These are phyloP conservation scores for Scheffersomyces ergatensis DNA, from an alignment of 805 yeast genomes.

Conservation along the genomic window DNA sequence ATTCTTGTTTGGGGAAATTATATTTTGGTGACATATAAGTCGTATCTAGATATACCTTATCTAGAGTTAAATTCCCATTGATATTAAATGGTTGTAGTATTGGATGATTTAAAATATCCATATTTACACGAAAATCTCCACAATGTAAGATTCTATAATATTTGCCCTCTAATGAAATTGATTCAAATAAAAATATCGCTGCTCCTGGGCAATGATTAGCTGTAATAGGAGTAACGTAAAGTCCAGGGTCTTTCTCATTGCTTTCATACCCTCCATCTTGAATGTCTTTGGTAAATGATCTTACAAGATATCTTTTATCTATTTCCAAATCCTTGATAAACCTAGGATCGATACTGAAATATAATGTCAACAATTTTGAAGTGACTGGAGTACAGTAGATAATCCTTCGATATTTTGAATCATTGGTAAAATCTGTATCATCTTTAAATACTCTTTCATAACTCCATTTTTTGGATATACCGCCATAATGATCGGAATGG, in stretches of 20 bases:
- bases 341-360: slow-evolving; percentile 54
- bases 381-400: slow-evolving; percentile 78
- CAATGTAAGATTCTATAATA: slow-evolving; percentile 62
- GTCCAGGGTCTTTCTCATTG: slow-evolving; percentile 19
- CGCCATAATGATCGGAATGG: slow-evolving; percentile 94
- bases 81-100: slow-evolving; percentile 18
- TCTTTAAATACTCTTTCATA: slow-evolving; percentile 33
- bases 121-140: slow-evolving; percentile 85
- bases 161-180: slow-evolving; percentile 21
- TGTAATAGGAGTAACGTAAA: slow-evolving; percentile 61
- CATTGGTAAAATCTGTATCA: slow-evolving; percentile 20
- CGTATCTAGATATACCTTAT: slow-evolving; percentile 80
- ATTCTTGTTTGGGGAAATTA: slow-evolving; percentile 73
- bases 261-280: slow-evolving; percentile 14
- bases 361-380: slow-evolving; percentile 48
- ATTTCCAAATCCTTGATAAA: slow-evolving; percentile 39
- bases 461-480: slow-evolving; percentile 74
- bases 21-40: slow-evolving; percentile 79
- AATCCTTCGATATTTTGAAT: slow-evolving; percentile 43
- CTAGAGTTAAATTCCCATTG: slow-evolving; percentile 26
- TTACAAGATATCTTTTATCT: slow-evolving; percentile 37
- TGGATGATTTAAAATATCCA: slow-evolving; percentile 44
- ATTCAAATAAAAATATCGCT: slow-evolving; percentile 69
- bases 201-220: slow-evolving; percentile 99
- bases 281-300: slow-evolving; percentile 6